Percentiles rank a stretch among this genome's conserved stretches.
These are phyloP conservation scores for Gossypium rotundifolium DNA, from an alignment of 345 rosid genomes.

Conservation along the genomic window DNA sequence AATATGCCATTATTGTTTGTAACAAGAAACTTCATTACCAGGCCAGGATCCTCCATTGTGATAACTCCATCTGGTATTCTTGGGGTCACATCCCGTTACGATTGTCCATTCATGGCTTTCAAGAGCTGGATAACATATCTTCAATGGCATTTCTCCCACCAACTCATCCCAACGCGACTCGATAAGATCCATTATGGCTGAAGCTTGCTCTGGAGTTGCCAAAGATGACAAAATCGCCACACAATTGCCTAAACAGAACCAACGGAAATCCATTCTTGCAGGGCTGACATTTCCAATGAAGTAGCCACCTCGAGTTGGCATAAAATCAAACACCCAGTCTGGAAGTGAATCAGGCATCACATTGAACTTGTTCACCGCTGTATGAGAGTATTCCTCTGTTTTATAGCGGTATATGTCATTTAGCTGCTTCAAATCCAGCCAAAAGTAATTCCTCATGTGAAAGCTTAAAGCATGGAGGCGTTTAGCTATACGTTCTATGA, in stretches of 20 bases:
- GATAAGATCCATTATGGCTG: constrained; percentile 67
- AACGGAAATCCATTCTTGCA: constrained; percentile 60
- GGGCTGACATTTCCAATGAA: constrained; percentile 62
- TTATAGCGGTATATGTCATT: constrained; percentile 60
- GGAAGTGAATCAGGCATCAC: constrained; percentile 64
- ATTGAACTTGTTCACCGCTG: constrained; percentile 61
- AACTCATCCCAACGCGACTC: constrained; percentile 67
- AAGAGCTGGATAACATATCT: constrained; percentile 59
- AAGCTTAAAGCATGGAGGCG: constrained; percentile 61
- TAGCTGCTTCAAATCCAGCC: constrained; percentile 59
- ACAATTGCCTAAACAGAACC: constrained; percentile 66
- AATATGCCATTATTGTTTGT: not conserved
- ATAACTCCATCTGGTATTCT: constrained; percentile 66
- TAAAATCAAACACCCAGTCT: constrained; percentile 63
- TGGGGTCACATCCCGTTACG: constrained; percentile 58
- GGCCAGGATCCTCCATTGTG: constrained; percentile 81
- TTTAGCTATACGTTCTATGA: constrained; percentile 42
- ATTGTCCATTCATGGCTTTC: constrained; percentile 60
- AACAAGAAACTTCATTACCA: constrained; percentile 23
- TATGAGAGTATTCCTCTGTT: constrained; percentile 62
- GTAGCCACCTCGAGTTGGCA: constrained; percentile 60
- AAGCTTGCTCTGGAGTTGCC: constrained; percentile 54
- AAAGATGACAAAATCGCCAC: constrained; percentile 52
- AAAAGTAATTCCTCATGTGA: constrained; percentile 60
- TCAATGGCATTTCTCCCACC: constrained; percentile 69